These are phyloP conservation scores for Syzygium grande DNA, from an alignment of 345 rosid species.

Conservation along the genomic window DNA sequence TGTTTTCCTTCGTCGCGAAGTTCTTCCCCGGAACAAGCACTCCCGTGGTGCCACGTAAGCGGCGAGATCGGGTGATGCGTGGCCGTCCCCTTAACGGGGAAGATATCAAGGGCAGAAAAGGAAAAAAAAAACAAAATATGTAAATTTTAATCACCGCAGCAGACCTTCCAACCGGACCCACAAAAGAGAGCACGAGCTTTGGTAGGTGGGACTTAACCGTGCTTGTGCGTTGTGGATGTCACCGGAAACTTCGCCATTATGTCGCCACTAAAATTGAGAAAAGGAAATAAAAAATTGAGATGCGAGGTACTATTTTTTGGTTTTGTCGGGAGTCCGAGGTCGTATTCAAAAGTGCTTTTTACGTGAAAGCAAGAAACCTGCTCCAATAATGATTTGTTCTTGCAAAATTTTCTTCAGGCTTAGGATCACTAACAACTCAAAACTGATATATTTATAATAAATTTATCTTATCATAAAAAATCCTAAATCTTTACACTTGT, in stretches of 20 bases:
- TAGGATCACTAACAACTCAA: too few species aligned
- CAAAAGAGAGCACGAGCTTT: background rate
- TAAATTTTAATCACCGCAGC: background rate
- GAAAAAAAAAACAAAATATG: background rate
- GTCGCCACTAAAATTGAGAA: background rate
- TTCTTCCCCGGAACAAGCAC: background rate
- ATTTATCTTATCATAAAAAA: too few species aligned
- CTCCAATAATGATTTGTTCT: background rate
- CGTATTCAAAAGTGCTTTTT: background rate
- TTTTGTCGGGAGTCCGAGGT: background rate
- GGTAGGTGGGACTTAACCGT: background rate
- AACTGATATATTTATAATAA: too few species aligned
- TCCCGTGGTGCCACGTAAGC: background rate
- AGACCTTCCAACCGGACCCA: background rate
- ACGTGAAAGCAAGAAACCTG: background rate
- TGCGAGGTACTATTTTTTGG: too few species aligned
- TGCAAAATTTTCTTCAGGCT: background rate
- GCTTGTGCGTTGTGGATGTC: background rate
- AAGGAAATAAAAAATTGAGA: background rate
- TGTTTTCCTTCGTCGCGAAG: background rate
- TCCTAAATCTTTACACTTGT: too few species aligned
- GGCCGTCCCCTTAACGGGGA: rapidly evolving
- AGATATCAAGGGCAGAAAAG: background rate
- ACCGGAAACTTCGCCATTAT: background rate
- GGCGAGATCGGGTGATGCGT: background rate